Evolutionary conservation across 1,139 yeast species (phyloP).

Genomic region (Magnusiomyces starmeri): DNA sequence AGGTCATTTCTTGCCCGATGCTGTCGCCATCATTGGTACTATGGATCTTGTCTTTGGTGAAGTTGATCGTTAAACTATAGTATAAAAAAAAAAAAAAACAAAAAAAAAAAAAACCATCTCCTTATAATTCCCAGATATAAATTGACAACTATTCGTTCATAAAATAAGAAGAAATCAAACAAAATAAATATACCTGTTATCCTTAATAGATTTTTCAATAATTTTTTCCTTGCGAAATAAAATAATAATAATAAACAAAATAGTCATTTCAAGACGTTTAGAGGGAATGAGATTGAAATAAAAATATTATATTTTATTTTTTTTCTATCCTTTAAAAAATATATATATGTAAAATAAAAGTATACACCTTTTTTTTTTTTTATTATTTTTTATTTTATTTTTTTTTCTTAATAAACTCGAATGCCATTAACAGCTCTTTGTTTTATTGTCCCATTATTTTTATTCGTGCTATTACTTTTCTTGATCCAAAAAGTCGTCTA

Average conservation of each 20-base stretch:
- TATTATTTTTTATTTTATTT: background rate
- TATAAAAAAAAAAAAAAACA: background rate
- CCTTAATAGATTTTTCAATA: too few relatives aligned
- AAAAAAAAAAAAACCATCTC: background rate
- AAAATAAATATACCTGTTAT: too few relatives aligned
- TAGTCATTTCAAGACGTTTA: too few relatives aligned
- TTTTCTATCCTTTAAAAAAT: constrained; percentile 1
- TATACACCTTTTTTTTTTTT: background rate
- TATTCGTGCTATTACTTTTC: constrained; percentile 19
- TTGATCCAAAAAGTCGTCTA: constrained; percentile 33
- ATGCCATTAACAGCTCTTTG: too few relatives aligned
- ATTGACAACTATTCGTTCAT: too few relatives aligned
- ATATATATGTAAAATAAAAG: background rate
- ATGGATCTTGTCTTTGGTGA: constrained; percentile 95
- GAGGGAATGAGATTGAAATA: too few relatives aligned
- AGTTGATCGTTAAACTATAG: constrained; percentile 61
- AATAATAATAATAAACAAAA: too few relatives aligned
- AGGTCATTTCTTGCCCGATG: constrained; percentile 85
- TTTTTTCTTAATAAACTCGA: background rate
- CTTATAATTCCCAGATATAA: too few relatives aligned
- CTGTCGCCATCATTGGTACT: constrained; percentile 90
- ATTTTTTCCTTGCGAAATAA: too few relatives aligned
- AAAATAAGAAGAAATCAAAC: too few relatives aligned
- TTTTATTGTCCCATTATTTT: too few relatives aligned
- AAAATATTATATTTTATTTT: too few relatives aligned